Conservation (phyloP, 2,329 filamentous ascomycete species). For the Ceratocystis variospora region DNA sequence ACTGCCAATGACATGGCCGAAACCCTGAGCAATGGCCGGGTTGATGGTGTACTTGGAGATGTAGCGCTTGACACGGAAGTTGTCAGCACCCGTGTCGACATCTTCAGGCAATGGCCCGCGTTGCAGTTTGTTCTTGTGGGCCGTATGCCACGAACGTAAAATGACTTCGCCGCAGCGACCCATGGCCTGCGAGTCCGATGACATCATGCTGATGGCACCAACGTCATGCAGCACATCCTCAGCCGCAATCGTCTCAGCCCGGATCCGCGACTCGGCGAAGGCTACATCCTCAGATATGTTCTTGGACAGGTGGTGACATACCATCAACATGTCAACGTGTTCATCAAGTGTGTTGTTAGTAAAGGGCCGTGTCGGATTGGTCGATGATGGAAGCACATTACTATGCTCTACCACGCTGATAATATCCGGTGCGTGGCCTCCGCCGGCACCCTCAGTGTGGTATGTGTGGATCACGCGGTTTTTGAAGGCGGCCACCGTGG, state of each 20-base stretch:
- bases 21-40: conserved; percentile 79
- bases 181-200: conserved; percentile 90
- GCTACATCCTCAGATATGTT: conserved; percentile 92
- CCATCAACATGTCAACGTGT: conserved; percentile 97
- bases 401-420: conserved; percentile 80
- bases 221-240: conserved; percentile 93
- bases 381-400: conserved; percentile 81
- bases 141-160: conserved; percentile 88
- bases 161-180: conserved; percentile 90
- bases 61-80: conserved; percentile 84
- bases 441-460: conserved; percentile 89
- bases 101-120: conserved; percentile 66
- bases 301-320: conserved; percentile 85
- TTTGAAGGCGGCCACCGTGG: conserved; percentile 75
- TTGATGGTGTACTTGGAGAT: conserved; percentile 95
- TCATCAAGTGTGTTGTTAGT: conserved; percentile 89
- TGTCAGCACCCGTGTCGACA: conserved; percentile 65
- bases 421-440: conserved; percentile 90
- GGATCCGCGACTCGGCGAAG: conserved; percentile 87
- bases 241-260: conserved; percentile 88
- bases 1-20: conserved; percentile 73
- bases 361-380: conserved; percentile 83
- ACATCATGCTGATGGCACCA: conserved; percentile 96
- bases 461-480: conserved; percentile 87
- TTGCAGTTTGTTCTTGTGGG: conserved; percentile 90